These are phyloP conservation scores for Eimeria falciformis DNA, from an alignment of 169 alveolate genomes.

Conservation along the genomic window DNA sequence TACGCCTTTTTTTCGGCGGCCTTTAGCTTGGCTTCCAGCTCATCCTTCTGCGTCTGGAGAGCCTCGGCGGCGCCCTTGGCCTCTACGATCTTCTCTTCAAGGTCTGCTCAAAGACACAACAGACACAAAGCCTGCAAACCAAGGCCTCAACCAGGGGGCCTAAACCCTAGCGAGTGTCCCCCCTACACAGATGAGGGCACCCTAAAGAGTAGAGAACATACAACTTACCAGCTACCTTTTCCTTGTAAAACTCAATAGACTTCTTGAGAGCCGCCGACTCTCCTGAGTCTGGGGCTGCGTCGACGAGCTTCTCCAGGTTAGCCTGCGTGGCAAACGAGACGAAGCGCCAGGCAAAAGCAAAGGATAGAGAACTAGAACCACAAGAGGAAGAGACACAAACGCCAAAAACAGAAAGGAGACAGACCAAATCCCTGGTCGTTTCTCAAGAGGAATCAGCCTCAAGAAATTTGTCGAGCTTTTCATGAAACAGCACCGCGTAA, in stretches of 20 bases:
- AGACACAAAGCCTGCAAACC: not conserved
- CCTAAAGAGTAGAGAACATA: too few relatives aligned
- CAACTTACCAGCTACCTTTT: not conserved
- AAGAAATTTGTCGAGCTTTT: too few relatives aligned
- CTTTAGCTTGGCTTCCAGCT: not conserved
- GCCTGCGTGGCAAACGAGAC: not conserved
- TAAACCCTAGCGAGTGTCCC: not conserved
- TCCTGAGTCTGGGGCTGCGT: not conserved
- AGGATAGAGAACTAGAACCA: too few relatives aligned
- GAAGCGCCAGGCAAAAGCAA: too few relatives aligned
- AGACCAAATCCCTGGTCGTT: too few relatives aligned
- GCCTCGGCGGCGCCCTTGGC: not conserved
- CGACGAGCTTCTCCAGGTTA: not conserved
- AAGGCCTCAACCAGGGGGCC: not conserved
- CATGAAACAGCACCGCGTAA: too few relatives aligned
- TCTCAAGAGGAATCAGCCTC: too few relatives aligned
- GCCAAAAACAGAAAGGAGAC: too few relatives aligned
- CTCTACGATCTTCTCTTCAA: constrained; percentile 10
- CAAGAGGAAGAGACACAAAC: too few relatives aligned
- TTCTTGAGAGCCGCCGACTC: constrained; percentile 1
- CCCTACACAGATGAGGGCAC: too few relatives aligned
- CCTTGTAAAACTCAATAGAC: constrained; percentile 10
- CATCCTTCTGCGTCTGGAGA: not conserved
- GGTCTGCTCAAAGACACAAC: not conserved
- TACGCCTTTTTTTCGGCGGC: constrained; percentile 24